These are phyloP conservation scores for Limonium bicolor DNA, from an alignment of 148 eudicot species.

Conservation along the genomic window DNA sequence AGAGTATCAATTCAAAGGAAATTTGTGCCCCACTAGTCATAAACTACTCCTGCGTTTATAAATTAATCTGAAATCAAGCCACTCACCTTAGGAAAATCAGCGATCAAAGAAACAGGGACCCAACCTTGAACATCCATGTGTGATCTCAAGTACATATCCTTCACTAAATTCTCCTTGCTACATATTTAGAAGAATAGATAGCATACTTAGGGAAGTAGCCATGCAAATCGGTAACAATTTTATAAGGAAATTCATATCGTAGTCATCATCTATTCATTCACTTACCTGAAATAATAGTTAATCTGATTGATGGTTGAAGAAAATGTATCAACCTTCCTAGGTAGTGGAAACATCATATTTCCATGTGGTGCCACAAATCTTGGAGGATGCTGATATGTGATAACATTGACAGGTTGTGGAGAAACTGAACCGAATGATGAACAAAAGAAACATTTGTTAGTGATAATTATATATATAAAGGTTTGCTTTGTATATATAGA, in stretches of 20 bases:
- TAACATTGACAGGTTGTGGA: too few relatives aligned
- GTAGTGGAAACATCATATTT: conserved; percentile 17
- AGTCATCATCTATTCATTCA: too few relatives aligned
- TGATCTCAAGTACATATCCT: conserved; percentile 31
- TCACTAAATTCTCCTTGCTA: conserved; percentile 51
- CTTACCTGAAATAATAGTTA: conserved; percentile 66
- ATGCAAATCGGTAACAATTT: background rate
- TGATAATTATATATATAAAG: too few relatives aligned
- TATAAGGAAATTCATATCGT: too few relatives aligned
- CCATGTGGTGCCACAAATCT: too few relatives aligned
- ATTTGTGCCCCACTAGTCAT: background rate
- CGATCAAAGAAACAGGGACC: conserved; percentile 44
- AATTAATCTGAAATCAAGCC: background rate
- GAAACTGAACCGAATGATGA: too few relatives aligned
- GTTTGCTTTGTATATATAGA: too few relatives aligned
- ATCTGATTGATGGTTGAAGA: conserved; percentile 29
- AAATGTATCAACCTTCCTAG: conserved; percentile 6
- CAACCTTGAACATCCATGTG: conserved; percentile 64
- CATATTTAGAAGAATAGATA: background rate
- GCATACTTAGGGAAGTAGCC: background rate
- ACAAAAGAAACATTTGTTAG: too few relatives aligned
- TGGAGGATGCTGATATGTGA: too few relatives aligned
- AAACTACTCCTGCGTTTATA: background rate
- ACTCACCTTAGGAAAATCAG: conserved; percentile 42
- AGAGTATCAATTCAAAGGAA: background rate